Evolutionary conservation across 1,284 basidiomycete species (phyloP).

Genomic region (Retiboletus flavoniger): DNA sequence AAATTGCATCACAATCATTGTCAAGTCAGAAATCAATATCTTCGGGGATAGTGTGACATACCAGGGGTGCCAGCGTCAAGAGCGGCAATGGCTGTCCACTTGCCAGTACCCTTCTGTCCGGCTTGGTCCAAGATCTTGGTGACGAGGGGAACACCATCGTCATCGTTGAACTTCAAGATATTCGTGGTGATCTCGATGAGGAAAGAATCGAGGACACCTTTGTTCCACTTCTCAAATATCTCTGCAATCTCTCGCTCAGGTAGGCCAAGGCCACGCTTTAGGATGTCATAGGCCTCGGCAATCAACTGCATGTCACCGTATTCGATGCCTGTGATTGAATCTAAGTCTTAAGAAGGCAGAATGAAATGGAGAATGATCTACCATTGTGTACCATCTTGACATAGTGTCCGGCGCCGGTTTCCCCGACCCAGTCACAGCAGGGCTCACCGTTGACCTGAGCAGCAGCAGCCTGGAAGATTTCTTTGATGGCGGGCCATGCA

Average conservation of each 20-base stretch:
- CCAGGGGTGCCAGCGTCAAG: slow-evolving; percentile 92
- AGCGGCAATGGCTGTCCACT: slow-evolving; percentile 99
- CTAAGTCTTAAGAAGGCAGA: slow-evolving; percentile 15
- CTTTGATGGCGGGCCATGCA: slow-evolving; percentile 97
- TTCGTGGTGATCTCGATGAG: slow-evolving; percentile 97
- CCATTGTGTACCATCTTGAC: slow-evolving; percentile 99
- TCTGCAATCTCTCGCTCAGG: slow-evolving; percentile 84
- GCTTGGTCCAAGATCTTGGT: slow-evolving; percentile 94
- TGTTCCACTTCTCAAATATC: slow-evolving; percentile 94
- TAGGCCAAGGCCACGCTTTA: slow-evolving; percentile 93
- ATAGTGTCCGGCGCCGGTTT: slow-evolving; percentile 92
- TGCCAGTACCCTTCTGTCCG: slow-evolving; percentile 99
- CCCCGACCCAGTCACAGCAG: slow-evolving; percentile 99
- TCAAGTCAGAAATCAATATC: slow-evolving; percentile 8
- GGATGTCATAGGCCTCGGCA: slow-evolving; percentile 97
- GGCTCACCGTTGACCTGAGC: slow-evolving; percentile 96
- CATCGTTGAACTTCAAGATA: slow-evolving; percentile 95
- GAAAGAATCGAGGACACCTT: slow-evolving; percentile 99
- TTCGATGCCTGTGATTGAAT: slow-evolving; percentile 72
- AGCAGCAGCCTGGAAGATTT: slow-evolving; percentile 98
- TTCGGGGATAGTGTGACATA: slow-evolving; percentile 36
- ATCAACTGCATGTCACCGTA: slow-evolving; percentile 99
- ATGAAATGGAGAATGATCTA: slow-evolving; percentile 34
- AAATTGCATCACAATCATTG: slow-evolving; percentile 17
- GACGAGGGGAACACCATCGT: slow-evolving; percentile 89